phyloP scores from a whole-genome alignment of 2,329 filamentous ascomycete genomes.

The Cercospora janseana region DNA sequence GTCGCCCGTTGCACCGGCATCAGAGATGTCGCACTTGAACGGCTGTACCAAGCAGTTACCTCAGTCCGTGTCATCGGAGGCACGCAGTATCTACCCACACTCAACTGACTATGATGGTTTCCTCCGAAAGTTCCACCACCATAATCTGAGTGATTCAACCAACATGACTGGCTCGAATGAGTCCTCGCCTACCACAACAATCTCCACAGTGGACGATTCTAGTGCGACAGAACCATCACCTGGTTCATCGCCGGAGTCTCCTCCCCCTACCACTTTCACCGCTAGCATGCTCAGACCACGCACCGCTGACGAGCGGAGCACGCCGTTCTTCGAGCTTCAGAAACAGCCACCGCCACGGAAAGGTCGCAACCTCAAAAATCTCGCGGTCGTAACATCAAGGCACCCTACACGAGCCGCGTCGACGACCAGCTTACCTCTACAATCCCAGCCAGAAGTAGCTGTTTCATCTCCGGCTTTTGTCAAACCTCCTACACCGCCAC shows the following conservation, averaged over 20 bases:
- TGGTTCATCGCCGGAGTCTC: slow-evolving; percentile 86
- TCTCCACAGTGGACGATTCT: slow-evolving; percentile 88
- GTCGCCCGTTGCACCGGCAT: slow-evolving; percentile 8
- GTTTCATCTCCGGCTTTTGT: slow-evolving; percentile 75
- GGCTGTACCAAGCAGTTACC: slow-evolving; percentile 30
- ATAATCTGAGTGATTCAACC: slow-evolving; percentile 74
- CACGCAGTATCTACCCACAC: slow-evolving; percentile 13
- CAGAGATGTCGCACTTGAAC: slow-evolving; percentile 30
- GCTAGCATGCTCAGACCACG: slow-evolving; percentile 51
- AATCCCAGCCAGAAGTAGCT: slow-evolving; percentile 47
- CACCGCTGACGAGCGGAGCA: slow-evolving; percentile 51
- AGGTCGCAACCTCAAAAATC: slow-evolving; percentile 78
- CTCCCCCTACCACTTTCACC: slow-evolving; percentile 68
- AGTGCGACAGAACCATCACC: slow-evolving; percentile 87
- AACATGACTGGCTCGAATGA: slow-evolving; percentile 81
- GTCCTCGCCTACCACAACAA: slow-evolving; percentile 90
- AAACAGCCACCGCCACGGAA: slow-evolving; percentile 57
- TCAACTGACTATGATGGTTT: slow-evolving; percentile 30
- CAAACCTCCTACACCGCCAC: slow-evolving; percentile 69
- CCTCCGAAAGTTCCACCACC: slow-evolving; percentile 55
- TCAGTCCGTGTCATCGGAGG: slow-evolving; percentile 21
- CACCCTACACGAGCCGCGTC: slow-evolving; percentile 49
- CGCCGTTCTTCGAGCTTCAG: slow-evolving; percentile 55
- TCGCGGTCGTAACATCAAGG: slow-evolving; percentile 69
- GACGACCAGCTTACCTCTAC: slow-evolving; percentile 53